Conservation (phyloP, 495 filamentous ascomycete genomes). For the Aspergillus saccharolyticus region DNA sequence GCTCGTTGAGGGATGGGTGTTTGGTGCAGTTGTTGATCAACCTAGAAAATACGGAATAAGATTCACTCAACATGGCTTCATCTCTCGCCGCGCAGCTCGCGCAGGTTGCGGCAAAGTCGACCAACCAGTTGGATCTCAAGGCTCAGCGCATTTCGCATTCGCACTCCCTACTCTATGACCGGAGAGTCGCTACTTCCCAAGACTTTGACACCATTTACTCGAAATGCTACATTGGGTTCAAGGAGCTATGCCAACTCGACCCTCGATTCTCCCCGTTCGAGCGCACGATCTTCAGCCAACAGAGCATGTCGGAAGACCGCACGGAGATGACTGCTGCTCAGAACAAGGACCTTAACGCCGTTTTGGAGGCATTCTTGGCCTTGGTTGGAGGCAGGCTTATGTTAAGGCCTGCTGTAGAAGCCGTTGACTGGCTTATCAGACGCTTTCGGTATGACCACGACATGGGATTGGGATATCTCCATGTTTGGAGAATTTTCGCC, state of each 20-base stretch:
- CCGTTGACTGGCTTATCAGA: conserved; percentile 89
- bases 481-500: background rate
- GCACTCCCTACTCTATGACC: conserved; percentile 87
- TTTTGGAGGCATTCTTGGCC: conserved; percentile 73
- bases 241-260: conserved; percentile 85
- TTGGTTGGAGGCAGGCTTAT: conserved; percentile 70
- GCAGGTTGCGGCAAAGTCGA: conserved; percentile 71
- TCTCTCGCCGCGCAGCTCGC: conserved; percentile 76
- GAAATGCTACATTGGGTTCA: conserved; percentile 80
- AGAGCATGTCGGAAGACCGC: conserved; percentile 83
- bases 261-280: conserved; percentile 63
- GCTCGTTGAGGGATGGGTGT: conserved; percentile 21
- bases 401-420: conserved; percentile 79
- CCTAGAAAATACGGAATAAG: conserved; percentile 4
- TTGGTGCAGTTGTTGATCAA: conserved; percentile 14
- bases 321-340: conserved; percentile 74
- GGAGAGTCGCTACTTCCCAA: conserved; percentile 72
- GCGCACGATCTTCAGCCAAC: conserved; percentile 76
- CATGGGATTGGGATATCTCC: background rate
- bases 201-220: conserved; percentile 83
- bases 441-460: conserved; percentile 67
- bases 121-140: conserved; percentile 78
- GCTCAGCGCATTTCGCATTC: conserved; percentile 83
- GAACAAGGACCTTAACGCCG: conserved; percentile 73
- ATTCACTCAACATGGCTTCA: conserved; percentile 58